phyloP scores from a whole-genome alignment of 2,329 filamentous ascomycete species.

The Aspergillus bombycis region DNA sequence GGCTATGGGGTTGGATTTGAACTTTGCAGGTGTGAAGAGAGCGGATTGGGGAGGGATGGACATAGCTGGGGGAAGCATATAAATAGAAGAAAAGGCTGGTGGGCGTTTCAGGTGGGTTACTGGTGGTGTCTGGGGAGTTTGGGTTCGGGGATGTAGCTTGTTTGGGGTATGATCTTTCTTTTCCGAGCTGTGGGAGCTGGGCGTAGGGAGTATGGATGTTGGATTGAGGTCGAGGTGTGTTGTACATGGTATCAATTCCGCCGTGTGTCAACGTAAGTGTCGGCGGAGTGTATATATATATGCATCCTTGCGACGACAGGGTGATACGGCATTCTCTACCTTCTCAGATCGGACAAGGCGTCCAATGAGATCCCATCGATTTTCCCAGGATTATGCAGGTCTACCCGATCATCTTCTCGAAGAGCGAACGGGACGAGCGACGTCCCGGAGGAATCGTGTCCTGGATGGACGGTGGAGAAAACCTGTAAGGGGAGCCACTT shows the following conservation, averaged over 20 bases:
- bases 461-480: conserved; percentile 16
- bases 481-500: conserved; percentile 2
- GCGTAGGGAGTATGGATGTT: background rate
- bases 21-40: background rate
- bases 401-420: background rate
- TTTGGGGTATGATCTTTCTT: background rate
- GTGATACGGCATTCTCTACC: background rate
- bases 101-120: background rate
- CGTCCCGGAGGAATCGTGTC: background rate
- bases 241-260: background rate
- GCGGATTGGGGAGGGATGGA: background rate
- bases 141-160: background rate
- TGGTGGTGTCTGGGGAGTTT: background rate
- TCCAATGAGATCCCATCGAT: background rate
- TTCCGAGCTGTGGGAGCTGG: background rate
- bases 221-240: background rate
- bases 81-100: background rate
- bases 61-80: background rate
- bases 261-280: background rate
- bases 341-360: background rate
- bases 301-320: background rate
- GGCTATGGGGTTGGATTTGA: too few relatives aligned
- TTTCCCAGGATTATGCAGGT: background rate
- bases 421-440: background rate
- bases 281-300: background rate